A percentile compares a stretch with the other conserved stretches of the same genome.
Evolutionary conservation across 108 stramenopile genomes (phyloP).

Genomic region (Discostella stelligeroides): DNA sequence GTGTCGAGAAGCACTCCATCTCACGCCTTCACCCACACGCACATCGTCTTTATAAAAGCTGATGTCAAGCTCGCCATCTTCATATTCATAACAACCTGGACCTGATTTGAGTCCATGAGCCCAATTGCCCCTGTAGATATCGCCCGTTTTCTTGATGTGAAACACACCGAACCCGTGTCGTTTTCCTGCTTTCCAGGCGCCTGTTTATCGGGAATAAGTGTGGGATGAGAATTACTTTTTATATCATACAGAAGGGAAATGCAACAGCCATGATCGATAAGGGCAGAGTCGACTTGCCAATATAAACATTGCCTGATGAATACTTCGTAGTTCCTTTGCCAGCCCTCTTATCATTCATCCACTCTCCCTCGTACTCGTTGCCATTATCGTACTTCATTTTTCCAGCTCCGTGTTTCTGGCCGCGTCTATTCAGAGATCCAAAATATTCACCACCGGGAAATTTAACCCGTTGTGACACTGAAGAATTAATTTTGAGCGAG

Average conservation of each 20-base stretch:
- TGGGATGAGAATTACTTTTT: constrained; percentile 7
- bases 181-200: constrained; percentile 36
- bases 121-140: constrained; percentile 42
- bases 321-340: constrained; percentile 33
- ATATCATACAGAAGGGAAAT: neutral
- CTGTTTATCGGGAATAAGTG: neutral
- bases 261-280: neutral
- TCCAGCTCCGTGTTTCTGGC: constrained; percentile 30
- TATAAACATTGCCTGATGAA: constrained; percentile 28
- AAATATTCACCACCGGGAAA: constrained; percentile 40
- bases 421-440: constrained; percentile 22
- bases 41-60: constrained; percentile 39
- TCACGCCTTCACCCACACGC: constrained; percentile 38
- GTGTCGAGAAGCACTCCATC: constrained; percentile 35
- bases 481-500: neutral
- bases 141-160: constrained; percentile 43
- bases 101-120: constrained; percentile 34
- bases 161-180: constrained; percentile 43
- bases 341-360: constrained; percentile 32
- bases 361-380: constrained; percentile 29
- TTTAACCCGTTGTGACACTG: constrained; percentile 18
- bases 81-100: constrained; percentile 41
- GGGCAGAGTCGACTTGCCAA: constrained; percentile 16
- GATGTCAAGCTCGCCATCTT: constrained; percentile 41
- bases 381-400: constrained; percentile 40